Evolutionary conservation across 352 stramenopile species (phyloP).

Genomic region (Globisporangium solare): DNA sequence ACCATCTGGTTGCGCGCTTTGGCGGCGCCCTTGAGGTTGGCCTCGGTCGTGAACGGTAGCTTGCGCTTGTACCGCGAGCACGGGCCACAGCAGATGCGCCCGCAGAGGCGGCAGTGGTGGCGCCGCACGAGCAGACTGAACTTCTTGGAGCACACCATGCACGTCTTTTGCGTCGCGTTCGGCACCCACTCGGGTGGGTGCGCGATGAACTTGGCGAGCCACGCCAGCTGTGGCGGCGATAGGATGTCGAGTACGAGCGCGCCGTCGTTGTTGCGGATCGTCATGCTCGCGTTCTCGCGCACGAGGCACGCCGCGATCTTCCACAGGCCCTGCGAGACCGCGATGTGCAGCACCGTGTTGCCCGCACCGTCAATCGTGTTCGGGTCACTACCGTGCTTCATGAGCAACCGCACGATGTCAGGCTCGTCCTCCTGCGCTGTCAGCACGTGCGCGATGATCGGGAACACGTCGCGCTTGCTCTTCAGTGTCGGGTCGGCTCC

Average conservation of each 20-base stretch:
- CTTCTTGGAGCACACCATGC: slow-evolving; percentile 67
- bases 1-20: slow-evolving; percentile 42
- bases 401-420: slow-evolving; percentile 62
- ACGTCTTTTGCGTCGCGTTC: slow-evolving; percentile 52
- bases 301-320: slow-evolving; percentile 67
- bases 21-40: slow-evolving; percentile 26
- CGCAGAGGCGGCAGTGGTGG: slow-evolving; percentile 80
- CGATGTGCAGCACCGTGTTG: slow-evolving; percentile 80
- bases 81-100: slow-evolving; percentile 72
- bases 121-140: slow-evolving; percentile 69
- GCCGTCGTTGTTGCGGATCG: slow-evolving; percentile 69
- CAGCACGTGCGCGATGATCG: slow-evolving; percentile 70
- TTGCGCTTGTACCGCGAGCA: slow-evolving; percentile 77
- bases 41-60: slow-evolving; percentile 50
- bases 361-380: slow-evolving; percentile 64
- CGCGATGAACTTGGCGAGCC: slow-evolving; percentile 74
- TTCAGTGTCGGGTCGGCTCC: slow-evolving; percentile 63
- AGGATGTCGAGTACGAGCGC: slow-evolving; percentile 74
- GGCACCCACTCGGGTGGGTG: slow-evolving; percentile 72
- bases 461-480: slow-evolving; percentile 68
- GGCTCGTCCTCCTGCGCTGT: slow-evolving; percentile 67
- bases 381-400: slow-evolving; percentile 73
- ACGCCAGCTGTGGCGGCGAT: slow-evolving; percentile 61
- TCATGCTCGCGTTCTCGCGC: slow-evolving; percentile 58
- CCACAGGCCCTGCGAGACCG: slow-evolving; percentile 70